Percentiles rank a stretch among this genome's conserved stretches.
phyloP scores from a whole-genome alignment of 768 basidiomycete genomes.

The Lanmaoa rubissima region DNA sequence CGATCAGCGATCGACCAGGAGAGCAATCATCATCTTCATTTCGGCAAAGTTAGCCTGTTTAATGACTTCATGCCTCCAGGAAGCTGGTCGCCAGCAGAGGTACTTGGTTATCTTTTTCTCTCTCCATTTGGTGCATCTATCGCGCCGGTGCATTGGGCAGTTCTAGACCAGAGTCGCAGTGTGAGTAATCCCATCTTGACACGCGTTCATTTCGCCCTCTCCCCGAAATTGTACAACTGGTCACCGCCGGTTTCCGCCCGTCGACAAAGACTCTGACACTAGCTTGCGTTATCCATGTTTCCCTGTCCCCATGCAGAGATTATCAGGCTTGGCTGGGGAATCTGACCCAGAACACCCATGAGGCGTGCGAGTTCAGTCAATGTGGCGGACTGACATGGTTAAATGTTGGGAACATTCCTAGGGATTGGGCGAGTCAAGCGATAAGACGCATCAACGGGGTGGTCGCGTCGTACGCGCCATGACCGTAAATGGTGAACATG shows the following conservation, averaged over 20 bases:
- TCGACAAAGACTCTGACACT: not conserved
- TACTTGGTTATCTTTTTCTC: not conserved
- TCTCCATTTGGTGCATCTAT: not conserved
- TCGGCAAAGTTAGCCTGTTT: constrained; percentile 20
- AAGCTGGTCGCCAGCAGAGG: not conserved
- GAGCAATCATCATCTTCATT: constrained; percentile 24
- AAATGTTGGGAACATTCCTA: constrained; percentile 4
- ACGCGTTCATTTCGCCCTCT: constrained; percentile 17
- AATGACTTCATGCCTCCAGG: constrained; percentile 16
- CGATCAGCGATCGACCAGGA: constrained; percentile 29
- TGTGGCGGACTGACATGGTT: not conserved
- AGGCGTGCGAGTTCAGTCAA: not conserved
- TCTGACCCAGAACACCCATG: not conserved
- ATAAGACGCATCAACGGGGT: constrained; percentile 10
- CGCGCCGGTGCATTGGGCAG: not conserved
- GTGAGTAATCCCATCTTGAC: not conserved
- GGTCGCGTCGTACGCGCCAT: constrained; percentile 20
- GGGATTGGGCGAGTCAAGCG: constrained; percentile 12
- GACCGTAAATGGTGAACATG: constrained; percentile 36
- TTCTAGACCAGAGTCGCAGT: constrained; percentile 18
- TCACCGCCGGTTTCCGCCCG: not conserved
- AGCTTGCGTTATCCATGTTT: not conserved
- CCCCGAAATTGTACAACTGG: not conserved
- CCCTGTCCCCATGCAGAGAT: not conserved
- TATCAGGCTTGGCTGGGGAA: not conserved